Percentiles rank a stretch among this genome's conserved stretches.
phyloP scores from a whole-genome alignment of 305 asterid genomes.

The Ruellia speciosa region DNA sequence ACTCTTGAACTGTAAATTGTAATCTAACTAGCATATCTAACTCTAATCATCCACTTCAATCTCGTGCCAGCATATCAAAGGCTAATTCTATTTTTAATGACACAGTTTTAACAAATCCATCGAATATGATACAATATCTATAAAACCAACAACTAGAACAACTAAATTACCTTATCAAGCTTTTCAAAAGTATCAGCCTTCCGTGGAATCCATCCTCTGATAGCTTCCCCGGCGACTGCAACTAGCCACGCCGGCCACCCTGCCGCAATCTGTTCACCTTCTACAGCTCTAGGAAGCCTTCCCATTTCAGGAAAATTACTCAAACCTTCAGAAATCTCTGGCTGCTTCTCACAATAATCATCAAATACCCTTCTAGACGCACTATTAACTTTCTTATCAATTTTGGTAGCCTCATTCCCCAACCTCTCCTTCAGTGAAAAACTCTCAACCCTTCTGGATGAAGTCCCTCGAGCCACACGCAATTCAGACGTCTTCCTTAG shows the following conservation, averaged over 20 bases:
- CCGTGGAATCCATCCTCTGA: conserved; percentile 85
- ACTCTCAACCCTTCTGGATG: conserved; percentile 57
- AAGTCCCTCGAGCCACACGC: conserved; percentile 37
- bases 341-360: conserved; percentile 48
- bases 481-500: conserved; percentile 47
- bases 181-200: conserved; percentile 79
- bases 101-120: not conserved
- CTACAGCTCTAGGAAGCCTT: conserved; percentile 54
- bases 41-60: conserved; percentile 8
- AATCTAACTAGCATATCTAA: not conserved
- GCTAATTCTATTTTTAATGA: not conserved
- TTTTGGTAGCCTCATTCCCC: conserved; percentile 42
- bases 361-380: conserved; percentile 77
- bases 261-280: conserved; percentile 83
- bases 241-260: conserved; percentile 99
- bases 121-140: not conserved
- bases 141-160: conserved; percentile 7
- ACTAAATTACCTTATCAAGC: conserved; percentile 68
- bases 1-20: conserved; percentile 1
- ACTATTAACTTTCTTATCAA: conserved; percentile 45
- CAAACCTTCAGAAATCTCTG: conserved; percentile 32
- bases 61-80: too few relatives aligned
- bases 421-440: conserved; percentile 44
- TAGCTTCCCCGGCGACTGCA: conserved; percentile 83
- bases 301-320: conserved; percentile 41